Base-by-base conservation (phyloP, 1,139 yeast genomes). In the Saccharomycopsis phalli region DNA sequence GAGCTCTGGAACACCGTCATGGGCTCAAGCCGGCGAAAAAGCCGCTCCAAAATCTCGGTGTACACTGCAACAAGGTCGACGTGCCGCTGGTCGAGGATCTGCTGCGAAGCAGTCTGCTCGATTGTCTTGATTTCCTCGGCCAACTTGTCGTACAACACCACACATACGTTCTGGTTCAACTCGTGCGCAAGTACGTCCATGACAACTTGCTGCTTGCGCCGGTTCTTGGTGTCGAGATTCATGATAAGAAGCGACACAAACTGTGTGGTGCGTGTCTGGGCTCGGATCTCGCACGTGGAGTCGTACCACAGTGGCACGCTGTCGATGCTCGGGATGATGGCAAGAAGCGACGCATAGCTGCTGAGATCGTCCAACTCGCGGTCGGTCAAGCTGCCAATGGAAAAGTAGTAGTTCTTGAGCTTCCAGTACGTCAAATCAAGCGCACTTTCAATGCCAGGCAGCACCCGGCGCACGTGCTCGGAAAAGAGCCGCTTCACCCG, bases 1-100 rank as follows among this genome's bases (percentile, higher is more conserved):
- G 33, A 20, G 21, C 37, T 40, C 31, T 34, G 37, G 16, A 38
- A 41, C 14, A 41, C 18, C 21, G 26, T 17, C n/a, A 34, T 18
- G 8, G 30, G 37, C 14, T 17, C 34, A n/a, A 36, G 26, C 11
- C 27, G n/a, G 16, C 13, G 6, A 31, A 31, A 36, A 14, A 41
- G 20, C 26, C 30, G 29, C 16, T 41, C 45, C 6, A 41, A 17
- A n/a, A n/a, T n/a, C n/a, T n/a, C n/a, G n/a, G n/a, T n/a, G n/a
- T n/a, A n/a, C n/a, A n/a, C n/a, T n/a, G n/a, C n/a, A n/a, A n/a
- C n/a, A n/a, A n/a, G n/a, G n/a, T n/a, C n/a, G n/a, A n/a, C n/a
- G n/a, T n/a, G n/a, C n/a, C n/a, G n/a, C n/a, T n/a, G n/a, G n/a
- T 31, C 11, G 6, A 42, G 16, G 2, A 28, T 13, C n/a, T 17